Evolutionary conservation across 306 rosid species (phyloP), one percentile per base, ranked within the genome.

Genomic region (Prinsepia uniflora): DNA sequence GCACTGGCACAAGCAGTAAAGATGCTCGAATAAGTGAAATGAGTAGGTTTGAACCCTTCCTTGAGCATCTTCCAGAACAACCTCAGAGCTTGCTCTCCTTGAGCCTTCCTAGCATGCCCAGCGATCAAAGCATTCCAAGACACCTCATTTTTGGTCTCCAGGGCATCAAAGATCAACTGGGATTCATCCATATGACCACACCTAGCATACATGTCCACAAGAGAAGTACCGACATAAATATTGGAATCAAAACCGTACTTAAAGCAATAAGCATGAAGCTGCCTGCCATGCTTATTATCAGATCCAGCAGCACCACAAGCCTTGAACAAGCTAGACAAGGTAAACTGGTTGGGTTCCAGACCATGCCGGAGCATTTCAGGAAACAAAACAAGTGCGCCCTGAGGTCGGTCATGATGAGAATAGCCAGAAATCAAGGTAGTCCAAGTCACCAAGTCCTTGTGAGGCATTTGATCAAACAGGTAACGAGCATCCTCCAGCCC

Each of bases 91-190:
- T 50, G 47, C 54, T 67, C 78, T 42, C 68, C 74, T 72, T 76
- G 75, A 54, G 74, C 81, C 69, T 68, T 81, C 64, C 75, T 50
- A 12, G 77, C 61, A 53, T 80, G 62, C 54, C 74, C 74, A 5
- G 77, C 80, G n/a, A 75, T 80, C 77, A 80, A 67, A 50, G 80
- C 83, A 72, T 75, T 80, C 80, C 77, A 80, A 30, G 77, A 80
- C 66, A 71, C 83, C 74, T 71, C 83, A 48, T 80, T 80, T 61
- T 75, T 75, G 71, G 73, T 71, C 59, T 17, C 67, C 71, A 70
- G 36, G 41, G 53, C 61, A 2, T 80, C 71, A 45, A 80, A 71
- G 60, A 80, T 54, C 55, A 47, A 70, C 50, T 65, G 71, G 43
- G 83, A 75, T 36, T 75, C 83, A 14, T 65, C 73, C 71, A 75